phyloP scores from a whole-genome alignment of 495 filamentous ascomycete genomes.

The Choiromyces venosus region DNA sequence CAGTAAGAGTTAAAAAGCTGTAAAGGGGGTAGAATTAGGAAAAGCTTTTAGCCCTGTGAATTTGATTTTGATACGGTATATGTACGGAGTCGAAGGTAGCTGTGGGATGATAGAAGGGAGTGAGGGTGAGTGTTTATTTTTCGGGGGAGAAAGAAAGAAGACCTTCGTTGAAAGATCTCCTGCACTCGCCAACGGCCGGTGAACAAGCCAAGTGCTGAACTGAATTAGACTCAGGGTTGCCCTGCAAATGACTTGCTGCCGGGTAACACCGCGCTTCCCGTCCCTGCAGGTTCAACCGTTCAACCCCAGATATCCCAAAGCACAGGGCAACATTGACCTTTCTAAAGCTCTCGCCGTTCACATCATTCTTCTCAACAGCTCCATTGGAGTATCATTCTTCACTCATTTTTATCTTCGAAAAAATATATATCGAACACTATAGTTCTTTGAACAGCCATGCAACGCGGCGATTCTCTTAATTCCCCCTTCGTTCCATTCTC shows the following conservation, averaged over 20 bases:
- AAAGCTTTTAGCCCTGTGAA: neutral
- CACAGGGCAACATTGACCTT: neutral
- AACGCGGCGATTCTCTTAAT: conserved; percentile 26
- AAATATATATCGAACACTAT: neutral
- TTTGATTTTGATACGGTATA: neutral
- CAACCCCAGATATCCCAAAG: neutral
- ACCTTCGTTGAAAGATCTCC: neutral
- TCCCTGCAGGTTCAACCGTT: neutral
- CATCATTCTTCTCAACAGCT: neutral
- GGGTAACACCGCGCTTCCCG: conserved; percentile 19
- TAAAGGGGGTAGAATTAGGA: neutral
- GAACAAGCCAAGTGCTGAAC: neutral
- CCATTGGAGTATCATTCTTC: neutral
- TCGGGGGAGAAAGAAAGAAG: neutral
- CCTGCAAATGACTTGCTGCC: conserved; percentile 7
- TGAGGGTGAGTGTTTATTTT: neutral
- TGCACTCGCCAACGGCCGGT: neutral
- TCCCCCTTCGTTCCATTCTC: conserved; percentile 41
- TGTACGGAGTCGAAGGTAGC: neutral
- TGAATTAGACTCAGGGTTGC: neutral
- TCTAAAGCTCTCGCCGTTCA: neutral
- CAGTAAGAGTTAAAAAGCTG: neutral
- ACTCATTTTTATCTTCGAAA: neutral
- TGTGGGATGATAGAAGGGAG: neutral
- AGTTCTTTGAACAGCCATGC: conserved; percentile 18